Conservation (phyloP, 169 alveolate species). For the Plasmodium berghei region DNA sequence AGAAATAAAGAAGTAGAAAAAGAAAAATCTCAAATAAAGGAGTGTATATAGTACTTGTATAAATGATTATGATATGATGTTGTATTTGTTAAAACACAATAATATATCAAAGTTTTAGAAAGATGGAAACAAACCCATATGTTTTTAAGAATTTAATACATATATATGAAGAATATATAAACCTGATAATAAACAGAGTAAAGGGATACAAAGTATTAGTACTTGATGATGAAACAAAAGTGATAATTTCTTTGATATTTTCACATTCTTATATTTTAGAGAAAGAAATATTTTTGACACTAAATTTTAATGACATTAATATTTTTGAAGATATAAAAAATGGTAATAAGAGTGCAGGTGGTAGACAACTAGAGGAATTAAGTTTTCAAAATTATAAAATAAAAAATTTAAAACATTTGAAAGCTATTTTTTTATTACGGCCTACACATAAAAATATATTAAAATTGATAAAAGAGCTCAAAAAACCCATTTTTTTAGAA, state of each 20-base stretch:
- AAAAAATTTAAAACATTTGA: conserved; percentile 91
- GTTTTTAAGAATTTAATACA: conserved; percentile 77
- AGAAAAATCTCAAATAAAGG: too few species aligned
- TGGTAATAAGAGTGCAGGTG: background rate
- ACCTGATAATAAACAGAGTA: conserved; percentile 81
- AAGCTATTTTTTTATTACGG: conserved; percentile 91
- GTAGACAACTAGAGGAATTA: conserved; percentile 1
- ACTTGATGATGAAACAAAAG: conserved; percentile 93
- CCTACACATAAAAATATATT: conserved; percentile 91
- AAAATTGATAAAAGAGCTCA: conserved; percentile 88
- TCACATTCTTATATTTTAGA: conserved; percentile 92
- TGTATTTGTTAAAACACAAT: too few species aligned
- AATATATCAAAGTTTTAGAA: background rate
- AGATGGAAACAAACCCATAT: conserved; percentile 79
- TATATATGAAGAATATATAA: conserved; percentile 79
- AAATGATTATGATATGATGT: too few species aligned
- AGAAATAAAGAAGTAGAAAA: too few species aligned
- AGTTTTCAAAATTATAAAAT: conserved; percentile 72
- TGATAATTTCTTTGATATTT: conserved; percentile 92
- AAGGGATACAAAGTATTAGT: conserved; percentile 91
- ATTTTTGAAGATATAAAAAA: conserved; percentile 60
- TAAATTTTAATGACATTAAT: conserved; percentile 89
- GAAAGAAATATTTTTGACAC: conserved; percentile 93
- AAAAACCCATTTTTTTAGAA: conserved; percentile 91
- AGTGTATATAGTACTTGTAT: too few species aligned